Conservation (phyloP, 805 yeast species). For the Candida palmyrensis region DNA sequence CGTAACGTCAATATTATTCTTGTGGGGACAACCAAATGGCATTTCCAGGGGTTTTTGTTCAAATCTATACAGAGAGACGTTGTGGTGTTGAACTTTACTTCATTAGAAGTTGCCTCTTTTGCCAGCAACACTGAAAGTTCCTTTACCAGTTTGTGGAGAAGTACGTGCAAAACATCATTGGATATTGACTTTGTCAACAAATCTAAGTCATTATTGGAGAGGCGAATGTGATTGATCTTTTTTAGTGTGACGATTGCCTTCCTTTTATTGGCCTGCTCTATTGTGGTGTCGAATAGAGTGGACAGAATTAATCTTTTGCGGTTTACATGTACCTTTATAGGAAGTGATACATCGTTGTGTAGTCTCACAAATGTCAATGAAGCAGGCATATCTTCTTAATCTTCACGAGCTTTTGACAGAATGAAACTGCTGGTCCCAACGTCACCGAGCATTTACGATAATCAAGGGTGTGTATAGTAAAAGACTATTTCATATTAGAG, state of each 20-base stretch:
- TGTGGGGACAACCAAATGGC: slow-evolving; percentile 15
- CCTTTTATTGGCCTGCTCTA: slow-evolving; percentile 15
- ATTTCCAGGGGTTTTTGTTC: slow-evolving; percentile 15
- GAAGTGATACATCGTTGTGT: slow-evolving; percentile 11
- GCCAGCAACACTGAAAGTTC: slow-evolving; percentile 6
- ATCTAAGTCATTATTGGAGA: slow-evolving; percentile 19
- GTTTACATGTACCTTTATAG: slow-evolving; percentile 18
- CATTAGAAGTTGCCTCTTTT: slow-evolving; percentile 6
- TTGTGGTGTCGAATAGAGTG: slow-evolving; percentile 5
- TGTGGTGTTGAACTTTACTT: slow-evolving; percentile 9
- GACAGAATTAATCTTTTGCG: slow-evolving; percentile 15
- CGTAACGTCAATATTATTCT: slow-evolving; percentile 15
- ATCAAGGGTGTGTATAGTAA: too few relatives aligned
- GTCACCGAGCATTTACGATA: too few relatives aligned
- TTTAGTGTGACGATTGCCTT: slow-evolving; percentile 18
- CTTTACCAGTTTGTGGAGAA: slow-evolving; percentile 2
- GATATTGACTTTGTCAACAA: slow-evolving; percentile 13
- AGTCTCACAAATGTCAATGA: slow-evolving; percentile 15
- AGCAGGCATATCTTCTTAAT: slow-evolving; percentile 12
- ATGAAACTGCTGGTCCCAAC: too few relatives aligned
- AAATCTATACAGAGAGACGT: slow-evolving; percentile 6
- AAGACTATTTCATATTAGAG: too few relatives aligned
- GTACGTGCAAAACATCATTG: slow-evolving; percentile 5
- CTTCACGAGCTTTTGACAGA: too few relatives aligned
- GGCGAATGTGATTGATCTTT: slow-evolving; percentile 16